Evolutionary conservation across 495 filamentous ascomycete species (phyloP).

Genomic region (Trichoderma asperelloides): DNA sequence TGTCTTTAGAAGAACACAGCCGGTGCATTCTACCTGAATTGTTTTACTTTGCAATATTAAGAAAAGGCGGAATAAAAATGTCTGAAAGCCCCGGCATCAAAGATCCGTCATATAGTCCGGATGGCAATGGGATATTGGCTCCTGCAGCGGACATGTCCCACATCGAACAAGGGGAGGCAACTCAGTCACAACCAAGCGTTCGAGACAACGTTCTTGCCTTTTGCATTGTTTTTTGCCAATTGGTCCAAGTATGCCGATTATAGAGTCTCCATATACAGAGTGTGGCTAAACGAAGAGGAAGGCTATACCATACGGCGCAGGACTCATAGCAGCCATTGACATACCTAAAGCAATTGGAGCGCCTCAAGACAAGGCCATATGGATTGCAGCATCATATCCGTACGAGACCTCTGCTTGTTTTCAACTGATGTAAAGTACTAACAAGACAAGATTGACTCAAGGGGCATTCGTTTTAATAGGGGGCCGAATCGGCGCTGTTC

Average conservation of each 20-base stretch:
- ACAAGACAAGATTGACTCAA: constrained; percentile 26
- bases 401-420: neutral
- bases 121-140: neutral
- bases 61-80: neutral
- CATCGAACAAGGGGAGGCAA: neutral
- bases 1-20: neutral
- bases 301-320: neutral
- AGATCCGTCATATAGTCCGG: neutral
- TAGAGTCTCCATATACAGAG: neutral
- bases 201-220: neutral
- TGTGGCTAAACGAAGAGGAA: neutral
- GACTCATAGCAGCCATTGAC: neutral
- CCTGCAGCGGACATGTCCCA: neutral
- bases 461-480: constrained; percentile 40
- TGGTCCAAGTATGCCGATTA: neutral
- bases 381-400: neutral
- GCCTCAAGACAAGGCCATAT: neutral
- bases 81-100: neutral
- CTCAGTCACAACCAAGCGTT: neutral
- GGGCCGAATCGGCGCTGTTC: constrained; percentile 42
- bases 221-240: neutral
- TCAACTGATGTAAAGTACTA: neutral
- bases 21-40: neutral
- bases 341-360: neutral
- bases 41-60: neutral